These are phyloP conservation scores for Haematococcus lacustris DNA, from an alignment of 139 green algal genomes.

Conservation along the genomic window DNA sequence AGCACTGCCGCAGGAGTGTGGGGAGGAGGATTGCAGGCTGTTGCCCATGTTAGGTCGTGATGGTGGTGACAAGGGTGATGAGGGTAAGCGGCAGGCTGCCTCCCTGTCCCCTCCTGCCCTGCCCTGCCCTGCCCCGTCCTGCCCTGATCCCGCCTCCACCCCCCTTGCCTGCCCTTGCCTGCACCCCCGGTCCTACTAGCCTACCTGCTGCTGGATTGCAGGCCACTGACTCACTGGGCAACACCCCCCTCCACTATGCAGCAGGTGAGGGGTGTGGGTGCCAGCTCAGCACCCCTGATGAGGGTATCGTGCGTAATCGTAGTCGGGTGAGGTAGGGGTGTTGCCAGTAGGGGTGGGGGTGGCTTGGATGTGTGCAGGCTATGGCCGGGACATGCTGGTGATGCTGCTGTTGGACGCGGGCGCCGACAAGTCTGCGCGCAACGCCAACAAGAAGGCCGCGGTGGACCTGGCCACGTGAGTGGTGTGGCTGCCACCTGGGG, in stretches of 20 bases:
- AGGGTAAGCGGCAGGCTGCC: too few relatives aligned
- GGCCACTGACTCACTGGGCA: conserved; percentile 42
- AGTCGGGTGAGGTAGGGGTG: neutral
- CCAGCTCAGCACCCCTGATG: too few relatives aligned
- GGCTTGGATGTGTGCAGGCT: conserved; percentile 37
- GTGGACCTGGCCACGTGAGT: conserved; percentile 55
- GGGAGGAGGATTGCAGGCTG: too few relatives aligned
- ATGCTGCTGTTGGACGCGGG: conserved; percentile 58
- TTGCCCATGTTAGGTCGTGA: too few relatives aligned
- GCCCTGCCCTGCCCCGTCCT: too few relatives aligned
- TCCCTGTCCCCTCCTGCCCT: too few relatives aligned
- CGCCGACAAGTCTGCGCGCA: conserved; percentile 43
- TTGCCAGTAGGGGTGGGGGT: neutral
- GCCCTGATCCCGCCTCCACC: too few relatives aligned
- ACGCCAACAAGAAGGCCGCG: conserved; percentile 63
- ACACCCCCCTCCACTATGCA: conserved; percentile 77
- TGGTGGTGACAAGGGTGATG: too few relatives aligned
- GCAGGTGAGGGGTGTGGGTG: conserved; percentile 23
- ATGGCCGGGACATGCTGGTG: conserved; percentile 49
- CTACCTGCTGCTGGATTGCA: neutral
- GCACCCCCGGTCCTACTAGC: neutral
- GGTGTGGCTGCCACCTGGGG: neutral
- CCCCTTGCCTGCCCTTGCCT: too few relatives aligned
- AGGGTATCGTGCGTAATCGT: neutral
- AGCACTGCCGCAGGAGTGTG: too few relatives aligned